Evolutionary conservation across 352 stramenopile species (phyloP).

Genomic region (Globisporangium iwayamae): DNA sequence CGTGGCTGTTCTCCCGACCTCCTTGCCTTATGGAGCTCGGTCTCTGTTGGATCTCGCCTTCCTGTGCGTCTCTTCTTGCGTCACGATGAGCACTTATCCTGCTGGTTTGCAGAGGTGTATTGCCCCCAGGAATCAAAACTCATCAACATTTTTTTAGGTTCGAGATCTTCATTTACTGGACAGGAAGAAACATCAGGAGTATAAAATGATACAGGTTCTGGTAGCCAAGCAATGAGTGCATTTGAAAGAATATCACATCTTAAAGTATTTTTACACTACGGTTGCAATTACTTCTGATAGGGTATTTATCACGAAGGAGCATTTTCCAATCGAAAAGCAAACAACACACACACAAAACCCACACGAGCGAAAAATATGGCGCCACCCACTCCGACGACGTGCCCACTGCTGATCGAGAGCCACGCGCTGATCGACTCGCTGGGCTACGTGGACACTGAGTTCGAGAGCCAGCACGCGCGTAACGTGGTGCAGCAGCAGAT

Average conservation of each 20-base stretch:
- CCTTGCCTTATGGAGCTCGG: constrained; percentile 17
- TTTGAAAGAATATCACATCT: not conserved
- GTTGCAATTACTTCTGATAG: not conserved
- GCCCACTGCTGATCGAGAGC: constrained; percentile 58
- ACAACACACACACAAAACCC: constrained; percentile 7
- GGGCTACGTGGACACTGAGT: constrained; percentile 72
- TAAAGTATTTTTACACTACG: not conserved
- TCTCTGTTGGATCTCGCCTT: constrained; percentile 5
- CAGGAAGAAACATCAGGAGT: not conserved
- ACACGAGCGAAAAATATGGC: constrained; percentile 14
- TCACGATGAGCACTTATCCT: constrained; percentile 65
- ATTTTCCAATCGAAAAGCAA: not conserved
- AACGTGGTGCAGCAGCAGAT: constrained; percentile 65
- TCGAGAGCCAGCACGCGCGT: constrained; percentile 40
- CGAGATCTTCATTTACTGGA: constrained; percentile 2
- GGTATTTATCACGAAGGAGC: not conserved
- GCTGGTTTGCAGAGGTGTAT: constrained; percentile 19
- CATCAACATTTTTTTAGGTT: constrained; percentile 29
- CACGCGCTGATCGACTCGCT: constrained; percentile 69
- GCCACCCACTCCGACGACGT: constrained; percentile 23
- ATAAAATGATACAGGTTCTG: constrained; percentile 10
- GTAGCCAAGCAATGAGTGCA: not conserved
- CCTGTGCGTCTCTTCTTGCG: constrained; percentile 9
- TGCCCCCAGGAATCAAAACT: constrained; percentile 43
- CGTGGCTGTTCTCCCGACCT: constrained; percentile 14